Evolutionary conservation across 192 early-diverging fungal genomes (phyloP).

Genomic region (Gryganskiella cystojenkinii): DNA sequence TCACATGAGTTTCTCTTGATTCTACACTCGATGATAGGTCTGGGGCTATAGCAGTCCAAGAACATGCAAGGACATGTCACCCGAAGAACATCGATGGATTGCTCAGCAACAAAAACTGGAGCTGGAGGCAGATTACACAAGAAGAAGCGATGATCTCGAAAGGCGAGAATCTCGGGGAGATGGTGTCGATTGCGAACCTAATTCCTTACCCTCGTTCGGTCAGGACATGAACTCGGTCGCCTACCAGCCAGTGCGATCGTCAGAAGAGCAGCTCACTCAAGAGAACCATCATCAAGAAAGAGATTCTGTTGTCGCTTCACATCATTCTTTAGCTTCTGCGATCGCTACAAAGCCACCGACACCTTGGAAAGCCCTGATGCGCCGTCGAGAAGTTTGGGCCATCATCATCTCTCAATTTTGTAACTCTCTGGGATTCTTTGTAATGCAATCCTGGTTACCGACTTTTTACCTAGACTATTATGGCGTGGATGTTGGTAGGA

Average conservation of each 20-base stretch:
- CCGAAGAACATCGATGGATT: conserved; percentile 36
- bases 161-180: background rate
- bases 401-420: conserved; percentile 49
- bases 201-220: too few species aligned
- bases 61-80: conserved; percentile 25
- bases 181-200: background rate
- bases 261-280: too few species aligned
- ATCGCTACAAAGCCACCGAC: conserved; percentile 1
- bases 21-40: conserved; percentile 6
- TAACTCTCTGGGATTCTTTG: conserved; percentile 46
- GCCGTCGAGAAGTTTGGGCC: conserved; percentile 39
- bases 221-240: too few species aligned
- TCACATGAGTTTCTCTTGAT: background rate
- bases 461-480: conserved; percentile 54
- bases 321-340: background rate
- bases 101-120: conserved; percentile 23
- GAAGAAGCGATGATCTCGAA: conserved; percentile 3
- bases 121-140: background rate
- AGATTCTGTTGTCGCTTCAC: background rate
- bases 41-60: conserved; percentile 43
- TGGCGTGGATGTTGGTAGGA: conserved; percentile 46
- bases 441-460: conserved; percentile 52
- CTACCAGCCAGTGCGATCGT: too few species aligned
- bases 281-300: background rate
- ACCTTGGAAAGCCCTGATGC: conserved; percentile 28